A percentile compares a stretch with the other conserved stretches of the same genome.
Conservation (phyloP, 192 early-diverging fungal genomes). For the Rhizoclosmatium globosum region DNA sequence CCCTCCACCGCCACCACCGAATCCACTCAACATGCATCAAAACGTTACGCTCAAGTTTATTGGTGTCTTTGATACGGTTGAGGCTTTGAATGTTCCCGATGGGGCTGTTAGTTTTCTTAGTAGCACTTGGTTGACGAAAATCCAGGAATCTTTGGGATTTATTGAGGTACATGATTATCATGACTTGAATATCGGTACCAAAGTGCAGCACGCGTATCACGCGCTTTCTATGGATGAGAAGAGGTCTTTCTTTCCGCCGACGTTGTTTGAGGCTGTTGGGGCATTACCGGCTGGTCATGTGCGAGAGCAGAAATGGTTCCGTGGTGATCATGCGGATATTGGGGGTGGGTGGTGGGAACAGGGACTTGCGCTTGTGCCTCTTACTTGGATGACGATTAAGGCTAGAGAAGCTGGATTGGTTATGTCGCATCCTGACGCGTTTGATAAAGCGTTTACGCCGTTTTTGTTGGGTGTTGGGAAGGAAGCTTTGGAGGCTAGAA, state of each 20-base stretch:
- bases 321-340: conserved; percentile 36
- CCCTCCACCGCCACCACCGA: background rate
- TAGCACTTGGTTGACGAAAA: conserved; percentile 5
- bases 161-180: conserved; percentile 37
- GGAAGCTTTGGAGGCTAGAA: background rate
- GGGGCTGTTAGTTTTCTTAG: background rate
- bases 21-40: background rate
- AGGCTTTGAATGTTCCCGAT: conserved; percentile 31
- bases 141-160: background rate
- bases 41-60: conserved; percentile 31
- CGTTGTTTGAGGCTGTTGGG: conserved; percentile 24
- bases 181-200: conserved; percentile 12
- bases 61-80: conserved; percentile 37
- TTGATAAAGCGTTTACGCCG: conserved; percentile 13
- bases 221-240: conserved; percentile 33
- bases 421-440: background rate
- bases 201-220: conserved; percentile 33
- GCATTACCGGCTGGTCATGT: background rate
- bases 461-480: conserved; percentile 19
- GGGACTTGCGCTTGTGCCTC: conserved; percentile 21
- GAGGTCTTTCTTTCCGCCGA: conserved; percentile 22
- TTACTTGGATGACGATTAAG: conserved; percentile 38
- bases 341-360: conserved; percentile 46
- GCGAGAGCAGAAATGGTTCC: conserved; percentile 40
- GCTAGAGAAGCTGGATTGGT: conserved; percentile 32